Evolutionary conservation across 2,329 filamentous ascomycete genomes (phyloP).

Genomic region (Calonectria multiphialidica): DNA sequence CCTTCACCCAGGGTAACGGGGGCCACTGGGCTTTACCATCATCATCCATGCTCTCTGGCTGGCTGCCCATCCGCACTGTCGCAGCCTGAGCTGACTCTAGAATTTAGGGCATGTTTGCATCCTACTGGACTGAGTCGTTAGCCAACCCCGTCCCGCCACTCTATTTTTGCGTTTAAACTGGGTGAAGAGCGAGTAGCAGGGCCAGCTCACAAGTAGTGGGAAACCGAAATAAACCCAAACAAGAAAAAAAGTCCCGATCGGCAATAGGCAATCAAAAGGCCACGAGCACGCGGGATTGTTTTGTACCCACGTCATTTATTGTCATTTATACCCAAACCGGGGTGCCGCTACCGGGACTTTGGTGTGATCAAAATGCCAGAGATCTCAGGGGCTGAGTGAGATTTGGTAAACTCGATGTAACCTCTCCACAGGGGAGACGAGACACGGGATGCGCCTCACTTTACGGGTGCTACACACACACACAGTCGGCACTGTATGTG

Average conservation of each 20-base stretch:
- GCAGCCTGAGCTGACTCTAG: not conserved
- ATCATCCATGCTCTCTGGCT: not conserved
- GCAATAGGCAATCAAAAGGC: not conserved
- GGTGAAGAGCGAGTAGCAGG: not conserved
- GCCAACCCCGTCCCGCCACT: not conserved
- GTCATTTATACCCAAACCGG: not conserved
- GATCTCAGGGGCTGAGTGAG: not conserved
- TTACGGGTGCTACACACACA: not conserved
- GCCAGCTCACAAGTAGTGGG: not conserved
- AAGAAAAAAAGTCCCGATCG: not conserved
- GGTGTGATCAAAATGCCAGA: not conserved
- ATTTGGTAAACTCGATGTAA: constrained; percentile 2
- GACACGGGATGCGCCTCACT: not conserved
- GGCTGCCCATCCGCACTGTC: not conserved
- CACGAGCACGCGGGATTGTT: not conserved
- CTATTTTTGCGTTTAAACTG: not conserved
- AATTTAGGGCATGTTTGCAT: too few relatives aligned
- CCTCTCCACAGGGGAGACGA: not conserved
- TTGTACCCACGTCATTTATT: not conserved
- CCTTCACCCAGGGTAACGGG: not conserved
- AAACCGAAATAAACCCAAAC: not conserved
- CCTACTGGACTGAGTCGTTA: not conserved
- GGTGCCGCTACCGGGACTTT: not conserved
- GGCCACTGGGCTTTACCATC: not conserved
- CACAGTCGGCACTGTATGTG: not conserved